A percentile compares a stretch with the other conserved stretches of the same genome.
phyloP scores from a whole-genome alignment of 2,329 filamentous ascomycete species.

The Fusarium anguioides region DNA sequence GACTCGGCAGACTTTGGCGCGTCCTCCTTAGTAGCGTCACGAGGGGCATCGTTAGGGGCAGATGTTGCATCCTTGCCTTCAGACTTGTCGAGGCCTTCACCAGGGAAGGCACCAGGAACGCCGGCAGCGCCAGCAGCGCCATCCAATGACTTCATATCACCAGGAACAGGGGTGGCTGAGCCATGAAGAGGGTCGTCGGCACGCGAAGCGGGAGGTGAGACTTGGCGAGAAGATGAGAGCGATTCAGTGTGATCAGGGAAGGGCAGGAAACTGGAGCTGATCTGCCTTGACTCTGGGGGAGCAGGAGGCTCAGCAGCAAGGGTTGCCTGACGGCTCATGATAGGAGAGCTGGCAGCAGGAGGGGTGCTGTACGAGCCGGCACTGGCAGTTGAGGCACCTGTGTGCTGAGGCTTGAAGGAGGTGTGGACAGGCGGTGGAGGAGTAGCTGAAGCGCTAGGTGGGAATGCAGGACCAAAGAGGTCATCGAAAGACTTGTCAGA shows the following conservation, averaged over 20 bases:
- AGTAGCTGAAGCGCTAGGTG: slow-evolving; percentile 55
- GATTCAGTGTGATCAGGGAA: slow-evolving; percentile 75
- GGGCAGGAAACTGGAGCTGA: slow-evolving; percentile 80
- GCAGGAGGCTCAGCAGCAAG: slow-evolving; percentile 67
- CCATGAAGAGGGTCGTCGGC: slow-evolving; percentile 62
- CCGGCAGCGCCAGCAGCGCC: slow-evolving; percentile 27
- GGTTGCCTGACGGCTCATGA: slow-evolving; percentile 71
- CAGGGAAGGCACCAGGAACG: slow-evolving; percentile 50
- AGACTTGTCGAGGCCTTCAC: slow-evolving; percentile 50
- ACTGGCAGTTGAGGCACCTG: slow-evolving; percentile 66
- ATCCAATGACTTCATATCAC: slow-evolving; percentile 34
- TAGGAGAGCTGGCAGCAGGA: slow-evolving; percentile 67
- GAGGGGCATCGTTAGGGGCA: slow-evolving; percentile 44
- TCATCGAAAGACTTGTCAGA: slow-evolving; percentile 83
- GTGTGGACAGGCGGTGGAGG: slow-evolving; percentile 56
- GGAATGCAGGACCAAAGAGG: slow-evolving; percentile 80
- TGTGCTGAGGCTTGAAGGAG: slow-evolving; percentile 64
- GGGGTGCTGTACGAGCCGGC: slow-evolving; percentile 64
- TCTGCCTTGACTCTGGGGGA: slow-evolving; percentile 78
- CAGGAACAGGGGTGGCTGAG: slow-evolving; percentile 43
- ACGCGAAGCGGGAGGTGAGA: slow-evolving; percentile 73
- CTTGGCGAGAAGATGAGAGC: slow-evolving; percentile 80
- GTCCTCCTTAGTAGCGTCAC: slow-evolving; percentile 32
- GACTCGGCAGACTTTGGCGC: slow-evolving; percentile 38
- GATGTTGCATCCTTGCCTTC: slow-evolving; percentile 50